Evolutionary conservation across 345 rosid species (phyloP).

Genomic region (Salix koriyanagi): DNA sequence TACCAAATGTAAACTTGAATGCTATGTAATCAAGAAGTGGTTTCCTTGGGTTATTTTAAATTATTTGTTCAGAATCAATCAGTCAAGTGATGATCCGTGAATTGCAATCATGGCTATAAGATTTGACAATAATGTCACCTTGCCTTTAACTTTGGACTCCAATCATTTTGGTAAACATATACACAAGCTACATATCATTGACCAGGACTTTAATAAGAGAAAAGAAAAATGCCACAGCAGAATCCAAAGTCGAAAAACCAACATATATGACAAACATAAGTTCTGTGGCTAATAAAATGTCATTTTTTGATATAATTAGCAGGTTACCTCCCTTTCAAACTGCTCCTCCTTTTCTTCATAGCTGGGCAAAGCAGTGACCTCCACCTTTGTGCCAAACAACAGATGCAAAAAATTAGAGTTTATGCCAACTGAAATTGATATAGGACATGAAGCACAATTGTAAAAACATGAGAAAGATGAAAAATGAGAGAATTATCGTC

Average conservation of each 20-base stretch:
- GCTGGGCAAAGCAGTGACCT: constrained; percentile 35
- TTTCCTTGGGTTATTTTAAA: too few species aligned
- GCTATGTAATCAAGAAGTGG: too few species aligned
- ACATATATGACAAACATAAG: background rate
- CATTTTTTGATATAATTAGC: background rate
- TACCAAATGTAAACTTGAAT: background rate
- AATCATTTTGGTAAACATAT: background rate
- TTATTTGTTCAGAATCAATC: too few species aligned
- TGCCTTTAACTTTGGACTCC: background rate
- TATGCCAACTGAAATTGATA: background rate
- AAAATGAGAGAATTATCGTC: background rate
- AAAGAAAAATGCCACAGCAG: background rate
- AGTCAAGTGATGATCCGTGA: too few species aligned
- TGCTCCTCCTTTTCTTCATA: constrained; percentile 37
- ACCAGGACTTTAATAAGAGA: background rate
- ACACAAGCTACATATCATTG: background rate
- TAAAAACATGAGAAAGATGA: background rate
- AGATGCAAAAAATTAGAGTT: background rate
- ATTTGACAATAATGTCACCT: too few species aligned
- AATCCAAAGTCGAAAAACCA: background rate
- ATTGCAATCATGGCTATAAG: too few species aligned
- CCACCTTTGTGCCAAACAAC: constrained; percentile 22
- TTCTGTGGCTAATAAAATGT: background rate
- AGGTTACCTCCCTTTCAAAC: constrained; percentile 33
- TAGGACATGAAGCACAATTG: background rate